Conservation (phyloP, 129 eudicot species). For the Chrysanthemum seticuspe region DNA sequence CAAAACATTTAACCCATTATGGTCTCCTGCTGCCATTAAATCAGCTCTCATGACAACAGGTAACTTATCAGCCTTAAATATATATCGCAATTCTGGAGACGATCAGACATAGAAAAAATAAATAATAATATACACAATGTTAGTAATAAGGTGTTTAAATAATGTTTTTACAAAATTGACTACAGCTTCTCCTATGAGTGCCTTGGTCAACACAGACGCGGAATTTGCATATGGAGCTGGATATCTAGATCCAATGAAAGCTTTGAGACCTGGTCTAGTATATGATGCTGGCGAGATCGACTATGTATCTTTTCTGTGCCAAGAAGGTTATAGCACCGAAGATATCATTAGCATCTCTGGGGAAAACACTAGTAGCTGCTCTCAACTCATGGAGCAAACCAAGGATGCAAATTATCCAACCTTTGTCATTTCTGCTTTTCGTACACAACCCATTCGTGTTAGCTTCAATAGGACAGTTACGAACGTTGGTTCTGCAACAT, state of each 20-base stretch:
- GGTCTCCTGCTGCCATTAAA: conserved; percentile 37
- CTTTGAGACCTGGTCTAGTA: conserved; percentile 30
- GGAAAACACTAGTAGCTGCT: conserved; percentile 21
- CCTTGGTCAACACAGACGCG: conserved; percentile 17
- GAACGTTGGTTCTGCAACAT: conserved; percentile 27
- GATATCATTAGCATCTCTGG: conserved; percentile 10
- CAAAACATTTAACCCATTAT: conserved; percentile 28
- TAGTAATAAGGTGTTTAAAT: neutral
- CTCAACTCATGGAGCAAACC: neutral
- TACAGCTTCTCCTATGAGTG: conserved; percentile 26
- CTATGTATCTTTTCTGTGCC: conserved; percentile 20
- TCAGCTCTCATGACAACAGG: conserved; percentile 41
- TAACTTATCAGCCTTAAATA: neutral
- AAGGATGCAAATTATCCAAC: conserved; percentile 31
- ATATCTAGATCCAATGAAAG: conserved; percentile 21
- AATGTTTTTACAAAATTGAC: neutral
- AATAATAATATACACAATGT: neutral
- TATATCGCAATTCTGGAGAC: no score
- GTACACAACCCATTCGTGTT: neutral
- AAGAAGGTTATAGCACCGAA: conserved; percentile 5
- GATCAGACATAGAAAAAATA: no score
- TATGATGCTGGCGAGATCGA: conserved; percentile 28
- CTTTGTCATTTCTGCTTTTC: conserved; percentile 16
- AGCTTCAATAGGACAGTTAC: conserved; percentile 15
- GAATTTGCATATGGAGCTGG: conserved; percentile 40